A percentile compares a stretch with the other conserved stretches of the same genome.
These are phyloP conservation scores for Claviceps sp. DNA, from an alignment of 2,329 filamentous ascomycete genomes.

Conservation along the genomic window DNA sequence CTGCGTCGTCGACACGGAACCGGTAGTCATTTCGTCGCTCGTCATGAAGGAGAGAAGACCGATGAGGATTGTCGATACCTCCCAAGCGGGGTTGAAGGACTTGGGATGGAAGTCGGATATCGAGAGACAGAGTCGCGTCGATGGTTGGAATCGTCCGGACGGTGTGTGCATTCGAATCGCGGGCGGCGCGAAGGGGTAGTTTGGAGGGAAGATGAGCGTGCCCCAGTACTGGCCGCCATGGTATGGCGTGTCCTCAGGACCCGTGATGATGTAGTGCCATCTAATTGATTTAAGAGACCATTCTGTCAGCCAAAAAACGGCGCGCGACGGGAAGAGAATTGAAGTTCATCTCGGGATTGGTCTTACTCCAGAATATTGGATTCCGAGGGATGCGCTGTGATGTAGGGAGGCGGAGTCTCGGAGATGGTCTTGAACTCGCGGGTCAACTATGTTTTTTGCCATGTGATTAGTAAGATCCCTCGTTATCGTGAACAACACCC, in stretches of 20 bases:
- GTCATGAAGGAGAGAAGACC: slow-evolving; percentile 97
- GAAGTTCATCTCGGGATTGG: neutral
- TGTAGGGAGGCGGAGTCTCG: slow-evolving; percentile 75
- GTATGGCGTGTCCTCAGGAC: slow-evolving; percentile 87
- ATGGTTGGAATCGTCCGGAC: slow-evolving; percentile 87
- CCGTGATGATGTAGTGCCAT: slow-evolving; percentile 94
- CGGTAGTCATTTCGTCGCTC: slow-evolving; percentile 95
- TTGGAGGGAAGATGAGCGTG: slow-evolving; percentile 83
- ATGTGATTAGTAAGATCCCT: slow-evolving; percentile 10
- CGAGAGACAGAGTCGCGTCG: slow-evolving; percentile 80
- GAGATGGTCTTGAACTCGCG: slow-evolving; percentile 50
- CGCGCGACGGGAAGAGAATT: neutral
- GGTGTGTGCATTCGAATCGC: slow-evolving; percentile 99
- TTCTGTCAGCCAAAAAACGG: slow-evolving; percentile 3
- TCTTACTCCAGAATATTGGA: slow-evolving; percentile 74
- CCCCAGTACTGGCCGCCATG: slow-evolving; percentile 96
- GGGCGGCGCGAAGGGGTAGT: slow-evolving; percentile 94
- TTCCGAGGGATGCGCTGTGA: slow-evolving; percentile 78
- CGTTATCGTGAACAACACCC: neutral
- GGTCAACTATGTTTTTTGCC: slow-evolving; percentile 31
- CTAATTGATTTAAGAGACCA: slow-evolving; percentile 23
- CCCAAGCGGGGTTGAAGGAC: slow-evolving; percentile 97
- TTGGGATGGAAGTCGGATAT: slow-evolving; percentile 98
- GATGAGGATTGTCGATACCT: slow-evolving; percentile 90
- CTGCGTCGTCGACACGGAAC: slow-evolving; percentile 65